phyloP scores from a whole-genome alignment of 345 rosid species.

The Rhizophora mangle region DNA sequence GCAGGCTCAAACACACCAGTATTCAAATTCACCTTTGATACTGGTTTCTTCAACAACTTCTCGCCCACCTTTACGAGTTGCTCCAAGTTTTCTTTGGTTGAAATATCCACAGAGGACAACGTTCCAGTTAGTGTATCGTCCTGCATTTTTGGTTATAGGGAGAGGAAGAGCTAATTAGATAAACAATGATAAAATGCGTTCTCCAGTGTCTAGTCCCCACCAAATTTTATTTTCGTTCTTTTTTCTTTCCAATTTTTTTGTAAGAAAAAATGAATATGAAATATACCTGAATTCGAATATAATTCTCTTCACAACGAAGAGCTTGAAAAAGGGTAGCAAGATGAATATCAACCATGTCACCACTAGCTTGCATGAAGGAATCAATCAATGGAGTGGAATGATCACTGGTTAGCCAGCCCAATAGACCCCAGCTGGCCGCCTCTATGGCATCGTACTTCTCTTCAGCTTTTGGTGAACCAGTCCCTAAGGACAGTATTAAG shows the following conservation, averaged over 20 bases:
- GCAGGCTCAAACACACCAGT: conserved; percentile 25
- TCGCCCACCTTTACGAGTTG: conserved; percentile 26
- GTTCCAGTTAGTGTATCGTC: conserved; percentile 26
- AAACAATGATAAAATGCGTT: too few relatives aligned
- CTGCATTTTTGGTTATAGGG: not conserved
- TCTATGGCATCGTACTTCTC: conserved; percentile 17
- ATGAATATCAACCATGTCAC: conserved; percentile 32
- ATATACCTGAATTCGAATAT: conserved; percentile 29
- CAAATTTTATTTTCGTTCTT: not conserved
- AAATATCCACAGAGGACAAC: conserved; percentile 22
- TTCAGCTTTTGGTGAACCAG: conserved; percentile 22
- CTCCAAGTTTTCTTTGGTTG: conserved; percentile 30
- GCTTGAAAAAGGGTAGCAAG: conserved; percentile 26
- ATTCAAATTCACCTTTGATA: conserved; percentile 31
- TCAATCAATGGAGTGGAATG: conserved; percentile 24
- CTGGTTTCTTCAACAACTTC: conserved; percentile 37
- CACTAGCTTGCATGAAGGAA: conserved; percentile 27
- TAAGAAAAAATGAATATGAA: not conserved
- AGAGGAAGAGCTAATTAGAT: too few relatives aligned
- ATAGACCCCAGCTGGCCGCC: conserved; percentile 33
- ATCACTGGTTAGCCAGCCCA: conserved; percentile 25
- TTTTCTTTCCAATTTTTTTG: not conserved
- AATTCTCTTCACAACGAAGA: conserved; percentile 21
- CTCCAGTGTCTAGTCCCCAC: not conserved
- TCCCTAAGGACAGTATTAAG: conserved; percentile 30